A percentile compares a stretch with the other conserved stretches of the same genome.
Conservation (phyloP, 2,329 filamentous ascomycete genomes). For the Penicillium aurantiogriseum region DNA sequence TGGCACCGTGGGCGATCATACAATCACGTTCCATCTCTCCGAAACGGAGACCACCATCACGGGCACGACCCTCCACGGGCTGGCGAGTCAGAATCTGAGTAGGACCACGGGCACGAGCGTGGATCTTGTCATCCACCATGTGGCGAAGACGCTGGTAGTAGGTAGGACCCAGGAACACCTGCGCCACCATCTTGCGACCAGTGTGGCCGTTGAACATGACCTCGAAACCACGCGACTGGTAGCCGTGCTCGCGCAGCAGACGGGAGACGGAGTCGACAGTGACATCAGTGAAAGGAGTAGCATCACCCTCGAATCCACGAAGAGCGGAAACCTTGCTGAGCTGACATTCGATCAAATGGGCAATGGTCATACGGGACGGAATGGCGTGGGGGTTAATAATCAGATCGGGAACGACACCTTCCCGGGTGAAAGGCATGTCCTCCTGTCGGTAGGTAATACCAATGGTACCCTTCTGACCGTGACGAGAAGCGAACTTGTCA, state of each 20-base stretch:
- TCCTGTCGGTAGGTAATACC: conserved; percentile 97
- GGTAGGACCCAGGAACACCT: conserved; percentile 95
- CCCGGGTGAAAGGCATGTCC: conserved; percentile 95
- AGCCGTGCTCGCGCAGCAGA: conserved; percentile 82
- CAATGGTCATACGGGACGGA: conserved; percentile 99
- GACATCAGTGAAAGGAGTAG: conserved; percentile 95
- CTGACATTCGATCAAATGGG: conserved; percentile 98
- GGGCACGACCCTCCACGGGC: conserved; percentile 94
- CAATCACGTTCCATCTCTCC: conserved; percentile 99
- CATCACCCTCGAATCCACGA: conserved; percentile 92
- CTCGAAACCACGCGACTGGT: conserved; percentile 95
- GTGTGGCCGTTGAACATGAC: conserved; percentile 99
- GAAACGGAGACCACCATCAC: conserved; percentile 97
- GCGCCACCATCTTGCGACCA: conserved; percentile 84
- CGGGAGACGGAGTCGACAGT: conserved; percentile 91
- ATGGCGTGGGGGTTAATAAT: conserved; percentile 99
- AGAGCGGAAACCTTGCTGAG: conserved; percentile 93
- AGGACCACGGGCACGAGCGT: conserved; percentile 94
- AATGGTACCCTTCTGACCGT: conserved; percentile 98
- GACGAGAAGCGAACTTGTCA: conserved; percentile 98
- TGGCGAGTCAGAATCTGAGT: conserved; percentile 97
- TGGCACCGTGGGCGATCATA: conserved; percentile 99
- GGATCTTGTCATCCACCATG: conserved; percentile 99
- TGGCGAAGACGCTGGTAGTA: conserved; percentile 98
- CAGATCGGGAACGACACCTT: conserved; percentile 89